Base-by-base conservation (phyloP, 495 filamentous ascomycete genomes). In the Viridothelium virens region DNA sequence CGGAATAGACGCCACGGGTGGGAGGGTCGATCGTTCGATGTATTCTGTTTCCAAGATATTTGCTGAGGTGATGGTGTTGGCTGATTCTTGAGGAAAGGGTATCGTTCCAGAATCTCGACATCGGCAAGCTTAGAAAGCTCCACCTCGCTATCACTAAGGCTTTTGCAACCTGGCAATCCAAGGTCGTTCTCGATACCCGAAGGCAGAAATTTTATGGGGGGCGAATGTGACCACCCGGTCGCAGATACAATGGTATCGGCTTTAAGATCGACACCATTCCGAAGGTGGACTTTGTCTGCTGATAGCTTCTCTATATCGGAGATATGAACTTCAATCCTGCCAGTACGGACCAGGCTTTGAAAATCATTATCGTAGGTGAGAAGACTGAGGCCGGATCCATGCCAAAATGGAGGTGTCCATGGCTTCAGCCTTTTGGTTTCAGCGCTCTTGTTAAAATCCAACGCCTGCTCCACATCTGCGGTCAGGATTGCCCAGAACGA, bases 241-340 rank as follows among this genome's bases (percentile, higher is more conserved):
- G 66, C 81, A 70, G 84, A 87, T 67, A 91, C 81, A n/a, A 95
- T 75, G 4, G 81, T 80, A 61, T 90, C 89, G 1, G 85, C 81
- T 7, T 78, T 68, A 9, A 91, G 74, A 2, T 75, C 72, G 16
- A 81, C 79, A n/a, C 84, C 85, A 48, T 83, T 79, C 1, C 79
- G 79, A 33, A 91, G 79, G 66, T 85, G 80, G 1, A 91, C 79
- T 0, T 73, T 79, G 7, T 77, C 71, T 2, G 76, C 72, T 11
- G 76, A 74, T 2, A 91, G 79, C 11, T 71, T 71, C 1, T 78
- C 76, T 25, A 92, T 79, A 67, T 90, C 85, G 47, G 83, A 82
- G 64, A 89, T 77, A 69, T 90, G 80, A 2, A 91, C 81, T 7
- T 77, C 79, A 56, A 89, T 79, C 7, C 76, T 83, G 14, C 85